These are phyloP conservation scores for Pseudocercospora musae DNA, from an alignment of 2,329 filamentous ascomycete species.

Conservation along the genomic window DNA sequence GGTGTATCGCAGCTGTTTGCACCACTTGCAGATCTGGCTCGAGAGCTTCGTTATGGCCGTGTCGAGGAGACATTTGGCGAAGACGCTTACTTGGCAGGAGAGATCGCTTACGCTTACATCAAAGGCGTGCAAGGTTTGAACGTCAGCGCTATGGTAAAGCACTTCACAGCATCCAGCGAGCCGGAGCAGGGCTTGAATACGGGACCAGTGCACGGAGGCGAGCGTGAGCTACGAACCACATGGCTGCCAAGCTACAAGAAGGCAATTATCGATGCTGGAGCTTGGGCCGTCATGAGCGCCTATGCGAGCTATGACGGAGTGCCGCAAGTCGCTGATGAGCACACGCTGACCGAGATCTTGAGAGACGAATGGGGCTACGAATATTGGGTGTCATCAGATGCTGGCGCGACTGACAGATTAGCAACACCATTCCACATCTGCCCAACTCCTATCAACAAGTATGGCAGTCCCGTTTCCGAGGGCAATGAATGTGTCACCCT, in stretches of 20 bases:
- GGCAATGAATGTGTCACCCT: slow-evolving; percentile 65
- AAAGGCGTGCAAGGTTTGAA: slow-evolving; percentile 61
- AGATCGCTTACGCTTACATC: slow-evolving; percentile 62
- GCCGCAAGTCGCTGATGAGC: slow-evolving; percentile 62
- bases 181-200: slow-evolving; percentile 73
- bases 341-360: slow-evolving; percentile 66
- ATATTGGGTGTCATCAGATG: slow-evolving; percentile 65
- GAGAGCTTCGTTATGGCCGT: slow-evolving; percentile 67
- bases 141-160: slow-evolving; percentile 71
- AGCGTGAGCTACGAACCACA: slow-evolving; percentile 54
- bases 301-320: slow-evolving; percentile 72
- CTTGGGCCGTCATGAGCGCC: slow-evolving; percentile 67
- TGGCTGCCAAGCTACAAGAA: slow-evolving; percentile 62
- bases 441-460: slow-evolving; percentile 36
- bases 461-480: slow-evolving; percentile 46
- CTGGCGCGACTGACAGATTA: slow-evolving; percentile 67
- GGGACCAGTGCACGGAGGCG: slow-evolving; percentile 56
- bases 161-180: slow-evolving; percentile 66
- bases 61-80: slow-evolving; percentile 73
- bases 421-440: slow-evolving; percentile 65
- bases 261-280: slow-evolving; percentile 67
- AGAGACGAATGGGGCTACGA: slow-evolving; percentile 70
- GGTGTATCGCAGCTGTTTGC: slow-evolving; percentile 73
- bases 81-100: slow-evolving; percentile 65
- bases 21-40: slow-evolving; percentile 66